A percentile compares a stretch with the other conserved stretches of the same genome.
Conservation (phyloP, 1,139 yeast species). For the Debaryomyces robertsiae region DNA sequence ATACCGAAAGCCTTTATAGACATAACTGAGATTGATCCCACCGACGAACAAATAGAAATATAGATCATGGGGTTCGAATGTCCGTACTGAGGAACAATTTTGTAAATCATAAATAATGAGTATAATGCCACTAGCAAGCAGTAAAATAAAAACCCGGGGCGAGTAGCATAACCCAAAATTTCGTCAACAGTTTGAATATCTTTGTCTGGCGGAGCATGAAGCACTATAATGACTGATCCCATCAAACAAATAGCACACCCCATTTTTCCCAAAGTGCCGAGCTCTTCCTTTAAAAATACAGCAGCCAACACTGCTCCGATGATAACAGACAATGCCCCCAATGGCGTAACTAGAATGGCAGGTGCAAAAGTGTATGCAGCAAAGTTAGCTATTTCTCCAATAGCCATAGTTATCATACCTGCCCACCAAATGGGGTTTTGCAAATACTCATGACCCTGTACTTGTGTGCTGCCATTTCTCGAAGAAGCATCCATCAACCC, state of each 20-base stretch:
- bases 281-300: conserved; percentile 78
- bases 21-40: conserved; percentile 91
- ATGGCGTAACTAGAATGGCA: conserved; percentile 86
- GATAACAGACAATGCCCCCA: conserved; percentile 87
- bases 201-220: conserved; percentile 93
- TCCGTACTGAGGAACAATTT: conserved; percentile 81
- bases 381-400: conserved; percentile 89
- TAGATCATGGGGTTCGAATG: conserved; percentile 85
- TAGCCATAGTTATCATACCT: conserved; percentile 87
- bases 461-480: conserved; percentile 60
- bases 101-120: conserved; percentile 77
- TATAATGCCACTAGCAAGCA: conserved; percentile 63
- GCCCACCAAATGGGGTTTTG: conserved; percentile 95
- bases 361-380: conserved; percentile 97
- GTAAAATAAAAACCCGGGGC: conserved; percentile 78
- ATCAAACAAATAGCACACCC: conserved; percentile 91
- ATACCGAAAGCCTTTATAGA: conserved; percentile 92
- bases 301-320: conserved; percentile 92
- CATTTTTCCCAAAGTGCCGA: conserved; percentile 88
- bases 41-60: conserved; percentile 86
- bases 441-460: conserved; percentile 73
- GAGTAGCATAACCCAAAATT: conserved; percentile 75
- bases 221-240: conserved; percentile 86
- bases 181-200: conserved; percentile 89
- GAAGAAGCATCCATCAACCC: conserved; percentile 77